Evolutionary conservation across 2,329 filamentous ascomycete genomes (phyloP).

Genomic region (Aureobasidium melanogenum): DNA sequence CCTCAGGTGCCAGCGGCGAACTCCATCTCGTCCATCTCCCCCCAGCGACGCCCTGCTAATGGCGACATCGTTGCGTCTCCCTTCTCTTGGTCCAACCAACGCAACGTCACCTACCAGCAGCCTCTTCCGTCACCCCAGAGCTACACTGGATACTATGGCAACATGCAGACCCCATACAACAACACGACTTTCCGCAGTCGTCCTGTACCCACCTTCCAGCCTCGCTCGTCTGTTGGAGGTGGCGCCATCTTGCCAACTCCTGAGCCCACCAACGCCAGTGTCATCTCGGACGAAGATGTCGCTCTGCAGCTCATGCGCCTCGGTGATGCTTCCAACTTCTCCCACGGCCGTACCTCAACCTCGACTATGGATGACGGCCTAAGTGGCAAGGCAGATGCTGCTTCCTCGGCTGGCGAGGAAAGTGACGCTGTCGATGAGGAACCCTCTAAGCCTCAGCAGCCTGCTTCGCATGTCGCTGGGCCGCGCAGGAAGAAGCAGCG

Average conservation of each 20-base stretch:
- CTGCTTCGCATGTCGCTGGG: slow-evolving; percentile 21
- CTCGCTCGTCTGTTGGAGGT: slow-evolving; percentile 38
- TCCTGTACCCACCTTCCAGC: slow-evolving; percentile 31
- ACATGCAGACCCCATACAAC: slow-evolving; percentile 10
- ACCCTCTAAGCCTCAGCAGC: slow-evolving; percentile 27
- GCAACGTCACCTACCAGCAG: slow-evolving; percentile 69
- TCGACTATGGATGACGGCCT: slow-evolving; percentile 91
- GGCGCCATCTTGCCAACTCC: slow-evolving; percentile 71
- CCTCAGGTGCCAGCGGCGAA: slow-evolving; percentile 86
- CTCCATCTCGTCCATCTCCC: slow-evolving; percentile 97
- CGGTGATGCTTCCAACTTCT: slow-evolving; percentile 87
- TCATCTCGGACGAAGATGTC: slow-evolving; percentile 96
- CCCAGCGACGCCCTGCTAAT: slow-evolving; percentile 65
- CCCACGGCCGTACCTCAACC: slow-evolving; percentile 79
- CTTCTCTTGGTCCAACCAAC: slow-evolving; percentile 66
- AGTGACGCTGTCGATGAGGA: slow-evolving; percentile 68
- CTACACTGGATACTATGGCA: slow-evolving; percentile 36
- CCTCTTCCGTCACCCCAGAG: slow-evolving; percentile 78
- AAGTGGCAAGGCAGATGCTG: slow-evolving; percentile 76
- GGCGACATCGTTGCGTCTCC: slow-evolving; percentile 53
- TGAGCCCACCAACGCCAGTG: slow-evolving; percentile 93
- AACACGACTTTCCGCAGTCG: slow-evolving; percentile 52
- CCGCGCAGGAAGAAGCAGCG: slow-evolving; percentile 29
- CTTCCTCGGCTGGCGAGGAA: slow-evolving; percentile 60
- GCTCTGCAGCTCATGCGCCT: slow-evolving; percentile 94